Percentiles rank a stretch among this genome's conserved stretches.
Evolutionary conservation across 176 grass and related monocot species (phyloP).

Genomic region (Paspalum vaginatum): DNA sequence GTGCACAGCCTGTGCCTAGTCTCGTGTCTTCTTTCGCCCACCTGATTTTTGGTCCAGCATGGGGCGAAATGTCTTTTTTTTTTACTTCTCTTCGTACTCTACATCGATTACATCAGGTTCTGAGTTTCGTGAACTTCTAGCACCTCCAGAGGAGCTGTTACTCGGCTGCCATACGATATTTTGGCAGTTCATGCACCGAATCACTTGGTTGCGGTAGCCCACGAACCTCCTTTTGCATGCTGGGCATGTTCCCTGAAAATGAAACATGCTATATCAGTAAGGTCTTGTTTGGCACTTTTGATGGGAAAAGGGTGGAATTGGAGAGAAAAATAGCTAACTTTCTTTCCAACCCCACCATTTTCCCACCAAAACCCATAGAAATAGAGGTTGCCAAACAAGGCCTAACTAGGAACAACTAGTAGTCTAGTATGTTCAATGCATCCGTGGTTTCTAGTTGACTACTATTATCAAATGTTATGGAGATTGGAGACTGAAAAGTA

Average conservation of each 20-base stretch:
- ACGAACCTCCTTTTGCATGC: slow-evolving; percentile 81
- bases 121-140: slow-evolving; percentile 53
- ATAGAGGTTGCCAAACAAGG: too few species aligned
- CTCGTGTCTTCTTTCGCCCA: background rate
- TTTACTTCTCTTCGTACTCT: slow-evolving; percentile 89
- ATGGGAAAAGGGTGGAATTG: too few species aligned
- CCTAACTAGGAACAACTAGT: slow-evolving; percentile 5
- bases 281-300: too few species aligned
- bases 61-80: background rate
- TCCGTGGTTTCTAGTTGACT: background rate
- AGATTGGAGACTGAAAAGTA: background rate
- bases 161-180: slow-evolving; percentile 96
- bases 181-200: slow-evolving; percentile 82
- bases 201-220: slow-evolving; percentile 79
- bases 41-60: slow-evolving; percentile 9
- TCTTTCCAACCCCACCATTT: too few species aligned
- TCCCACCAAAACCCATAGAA: too few species aligned
- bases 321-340: too few species aligned
- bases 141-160: slow-evolving; percentile 54
- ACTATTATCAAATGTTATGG: background rate
- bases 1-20: background rate
- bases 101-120: slow-evolving; percentile 87
- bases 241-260: slow-evolving; percentile 83
- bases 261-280: slow-evolving; percentile 18
- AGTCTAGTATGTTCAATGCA: slow-evolving; percentile 7